Percentiles rank a stretch among this genome's conserved stretches.
phyloP scores from a whole-genome alignment of 768 basidiomycete species.

The Chlorophyllum brunneum region DNA sequence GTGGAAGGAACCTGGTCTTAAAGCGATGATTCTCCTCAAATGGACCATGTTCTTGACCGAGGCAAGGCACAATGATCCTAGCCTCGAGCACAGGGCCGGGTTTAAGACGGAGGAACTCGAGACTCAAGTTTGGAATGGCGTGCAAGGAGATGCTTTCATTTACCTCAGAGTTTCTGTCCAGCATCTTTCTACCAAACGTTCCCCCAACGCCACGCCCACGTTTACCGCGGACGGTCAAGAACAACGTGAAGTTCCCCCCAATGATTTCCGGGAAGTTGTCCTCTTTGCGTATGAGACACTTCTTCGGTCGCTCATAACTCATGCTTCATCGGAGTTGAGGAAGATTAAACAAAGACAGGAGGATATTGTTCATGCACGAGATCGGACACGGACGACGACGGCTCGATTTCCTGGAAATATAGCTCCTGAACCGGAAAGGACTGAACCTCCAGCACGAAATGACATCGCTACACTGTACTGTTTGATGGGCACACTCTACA shows the following conservation, averaged over 20 bases:
- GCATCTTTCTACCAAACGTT: constrained; percentile 46
- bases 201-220: constrained; percentile 22
- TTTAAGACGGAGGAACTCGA: constrained; percentile 80
- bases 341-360: constrained; percentile 91
- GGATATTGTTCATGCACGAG: constrained; percentile 70
- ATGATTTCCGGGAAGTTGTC: constrained; percentile 52
- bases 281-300: constrained; percentile 68
- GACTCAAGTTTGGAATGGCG: constrained; percentile 75
- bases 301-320: constrained; percentile 65
- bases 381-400: constrained; percentile 53
- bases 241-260: constrained; percentile 39
- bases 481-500: constrained; percentile 79
- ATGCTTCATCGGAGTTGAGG: constrained; percentile 76
- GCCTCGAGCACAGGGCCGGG: constrained; percentile 58
- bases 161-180: constrained; percentile 64
- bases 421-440: constrained; percentile 36
- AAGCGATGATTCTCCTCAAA: constrained; percentile 72
- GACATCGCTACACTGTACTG: constrained; percentile 84
- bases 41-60: constrained; percentile 87
- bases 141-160: constrained; percentile 77
- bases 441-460: constrained; percentile 54
- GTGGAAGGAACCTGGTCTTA: constrained; percentile 72
- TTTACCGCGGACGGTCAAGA: constrained; percentile 36
- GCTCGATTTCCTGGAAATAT: constrained; percentile 37
- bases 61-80: constrained; percentile 62